Conservation (phyloP, 176 grass and related monocot genomes). For the Zea mays region DNA sequence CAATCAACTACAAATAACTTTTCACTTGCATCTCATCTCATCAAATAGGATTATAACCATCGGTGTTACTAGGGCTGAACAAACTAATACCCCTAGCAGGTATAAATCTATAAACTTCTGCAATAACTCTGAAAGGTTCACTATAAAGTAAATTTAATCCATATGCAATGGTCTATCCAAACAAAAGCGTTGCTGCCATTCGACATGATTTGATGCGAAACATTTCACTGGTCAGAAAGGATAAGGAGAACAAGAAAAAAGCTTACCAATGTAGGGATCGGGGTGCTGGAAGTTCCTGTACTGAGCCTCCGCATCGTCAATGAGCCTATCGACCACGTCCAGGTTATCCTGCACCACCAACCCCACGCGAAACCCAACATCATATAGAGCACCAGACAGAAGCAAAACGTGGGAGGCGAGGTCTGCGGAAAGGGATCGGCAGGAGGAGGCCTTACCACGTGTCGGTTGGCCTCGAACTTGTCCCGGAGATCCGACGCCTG, state of each 20-base stretch:
- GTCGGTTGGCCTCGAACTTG: constrained; percentile 82
- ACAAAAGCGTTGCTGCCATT: background rate
- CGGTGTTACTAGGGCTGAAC: background rate
- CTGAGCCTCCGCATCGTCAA: constrained; percentile 63
- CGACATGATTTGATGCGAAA: background rate
- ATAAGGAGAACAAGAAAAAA: constrained; percentile 8
- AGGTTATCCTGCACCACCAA: constrained; percentile 57
- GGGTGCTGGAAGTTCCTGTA: constrained; percentile 84
- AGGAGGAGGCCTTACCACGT: constrained; percentile 59
- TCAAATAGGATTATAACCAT: background rate
- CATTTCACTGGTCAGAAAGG: background rate
- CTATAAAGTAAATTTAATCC: background rate
- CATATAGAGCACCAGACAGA: background rate
- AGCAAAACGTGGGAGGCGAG: background rate
- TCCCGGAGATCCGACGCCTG: constrained; percentile 94
- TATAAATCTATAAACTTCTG: background rate
- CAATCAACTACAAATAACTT: background rate
- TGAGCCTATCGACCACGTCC: constrained; percentile 87
- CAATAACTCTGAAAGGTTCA: background rate
- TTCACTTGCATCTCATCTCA: background rate
- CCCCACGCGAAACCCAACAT: constrained; percentile 20
- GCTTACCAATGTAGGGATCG: constrained; percentile 96
- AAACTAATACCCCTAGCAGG: background rate
- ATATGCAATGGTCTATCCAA: background rate
- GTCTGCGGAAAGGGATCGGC: background rate